Evolutionary conservation across 306 rosid genomes (phyloP).

Genomic region (Gillenia trifoliata): DNA sequence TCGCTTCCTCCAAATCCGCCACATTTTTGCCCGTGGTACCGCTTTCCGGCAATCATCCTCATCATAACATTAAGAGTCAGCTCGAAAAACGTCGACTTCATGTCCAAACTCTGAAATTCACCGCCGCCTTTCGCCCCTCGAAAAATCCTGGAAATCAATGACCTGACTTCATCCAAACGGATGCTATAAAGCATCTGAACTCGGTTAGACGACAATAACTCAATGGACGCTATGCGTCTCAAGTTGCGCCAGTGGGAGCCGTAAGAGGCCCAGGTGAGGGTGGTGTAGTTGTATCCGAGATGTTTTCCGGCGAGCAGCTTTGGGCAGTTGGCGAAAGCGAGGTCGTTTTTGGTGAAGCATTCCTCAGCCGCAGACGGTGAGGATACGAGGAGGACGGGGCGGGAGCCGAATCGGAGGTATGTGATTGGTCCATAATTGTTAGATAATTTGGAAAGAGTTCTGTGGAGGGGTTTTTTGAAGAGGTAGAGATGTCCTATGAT

Average conservation of each 20-base stretch:
- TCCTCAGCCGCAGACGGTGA: constrained; percentile 46
- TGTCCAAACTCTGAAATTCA: constrained; percentile 12
- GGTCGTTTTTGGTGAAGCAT: constrained; percentile 69
- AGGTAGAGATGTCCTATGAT: constrained; percentile 61
- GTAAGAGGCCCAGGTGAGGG: constrained; percentile 25
- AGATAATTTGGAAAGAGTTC: constrained; percentile 31
- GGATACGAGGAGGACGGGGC: constrained; percentile 40
- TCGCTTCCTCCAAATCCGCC: constrained; percentile 10
- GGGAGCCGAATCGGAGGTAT: constrained; percentile 35
- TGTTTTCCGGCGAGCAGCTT: constrained; percentile 23
- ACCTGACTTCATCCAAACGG: constrained; percentile 23
- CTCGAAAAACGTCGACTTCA: constrained; percentile 29
- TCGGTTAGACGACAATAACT: constrained; percentile 52
- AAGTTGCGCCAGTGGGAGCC: constrained; percentile 85
- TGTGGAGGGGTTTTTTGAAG: constrained; percentile 40
- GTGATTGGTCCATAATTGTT: constrained; percentile 38
- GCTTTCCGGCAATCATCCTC: constrained; percentile 34
- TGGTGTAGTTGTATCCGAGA: constrained; percentile 43
- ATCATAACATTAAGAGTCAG: constrained; percentile 29
- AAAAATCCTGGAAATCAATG: background rate
- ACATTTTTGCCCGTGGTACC: constrained; percentile 18
- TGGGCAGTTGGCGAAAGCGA: constrained; percentile 51
- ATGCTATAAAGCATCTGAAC: constrained; percentile 22
- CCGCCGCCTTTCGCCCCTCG: background rate
- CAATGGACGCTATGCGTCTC: constrained; percentile 53